A percentile compares a stretch with the other conserved stretches of the same genome.
phyloP scores from a whole-genome alignment of 2,329 filamentous ascomycete genomes.

The Phaeosphaeriaceae sp. region DNA sequence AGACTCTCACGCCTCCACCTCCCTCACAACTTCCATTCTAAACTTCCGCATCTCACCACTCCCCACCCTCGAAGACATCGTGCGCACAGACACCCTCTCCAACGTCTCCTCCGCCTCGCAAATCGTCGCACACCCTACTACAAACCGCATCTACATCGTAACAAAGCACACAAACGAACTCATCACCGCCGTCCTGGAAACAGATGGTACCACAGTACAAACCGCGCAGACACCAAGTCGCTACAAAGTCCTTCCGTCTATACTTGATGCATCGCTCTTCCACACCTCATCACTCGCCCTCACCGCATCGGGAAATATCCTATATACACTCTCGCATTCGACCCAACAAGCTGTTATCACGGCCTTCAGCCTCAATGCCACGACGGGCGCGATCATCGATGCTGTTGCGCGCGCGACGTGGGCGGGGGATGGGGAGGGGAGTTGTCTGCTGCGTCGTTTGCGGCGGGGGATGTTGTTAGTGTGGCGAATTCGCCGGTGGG shows the following conservation, averaged over 20 bases:
- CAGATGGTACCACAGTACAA: not conserved
- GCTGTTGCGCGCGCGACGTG: slow-evolving; percentile 23
- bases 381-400: slow-evolving; percentile 25
- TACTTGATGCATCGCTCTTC: slow-evolving; percentile 15
- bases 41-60: slow-evolving; percentile 28
- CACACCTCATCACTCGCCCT: slow-evolving; percentile 23
- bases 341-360: slow-evolving; percentile 17
- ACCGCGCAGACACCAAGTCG: slow-evolving; percentile 7
- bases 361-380: slow-evolving; percentile 22
- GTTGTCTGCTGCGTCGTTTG: slow-evolving; percentile 22
- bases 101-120: slow-evolving; percentile 26
- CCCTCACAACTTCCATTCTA: slow-evolving; percentile 20
- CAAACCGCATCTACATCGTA: slow-evolving; percentile 23
- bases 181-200: slow-evolving; percentile 14
- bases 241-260: slow-evolving; percentile 19
- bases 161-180: slow-evolving; percentile 29
- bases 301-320: slow-evolving; percentile 19
- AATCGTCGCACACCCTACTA: slow-evolving; percentile 27
- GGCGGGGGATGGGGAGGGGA: slow-evolving; percentile 15
- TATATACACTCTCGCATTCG: slow-evolving; percentile 32
- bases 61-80: slow-evolving; percentile 16
- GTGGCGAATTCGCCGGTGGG: slow-evolving; percentile 26
- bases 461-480: slow-evolving; percentile 20
- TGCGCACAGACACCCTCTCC: slow-evolving; percentile 17
- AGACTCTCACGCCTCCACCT: slow-evolving; percentile 18